These are phyloP conservation scores for Schoenoplectus triqueter DNA, from an alignment of 202 grass and related monocot genomes.

Conservation along the genomic window DNA sequence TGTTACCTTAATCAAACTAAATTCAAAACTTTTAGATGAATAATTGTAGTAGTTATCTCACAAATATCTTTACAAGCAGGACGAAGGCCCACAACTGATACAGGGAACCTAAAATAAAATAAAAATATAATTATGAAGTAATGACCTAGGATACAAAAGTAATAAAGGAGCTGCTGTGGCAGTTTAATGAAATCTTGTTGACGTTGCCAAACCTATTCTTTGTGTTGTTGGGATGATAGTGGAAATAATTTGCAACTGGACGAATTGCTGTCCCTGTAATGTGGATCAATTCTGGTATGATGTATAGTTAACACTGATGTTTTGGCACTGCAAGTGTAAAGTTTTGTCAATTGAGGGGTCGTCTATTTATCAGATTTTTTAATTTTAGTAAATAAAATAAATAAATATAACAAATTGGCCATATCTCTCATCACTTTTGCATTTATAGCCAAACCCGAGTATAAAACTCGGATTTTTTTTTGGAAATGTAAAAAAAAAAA, in stretches of 20 bases:
- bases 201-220: slow-evolving; percentile 27
- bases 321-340: neutral
- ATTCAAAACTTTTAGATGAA: no score
- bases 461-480: no score
- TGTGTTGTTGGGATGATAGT: slow-evolving; percentile 10
- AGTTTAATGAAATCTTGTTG: slow-evolving; percentile 15
- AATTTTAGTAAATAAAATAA: no score
- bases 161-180: slow-evolving; percentile 3
- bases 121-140: neutral
- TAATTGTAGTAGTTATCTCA: no score
- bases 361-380: neutral
- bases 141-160: neutral
- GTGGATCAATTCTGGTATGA: slow-evolving; percentile 16
- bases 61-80: neutral
- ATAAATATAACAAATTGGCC: no score
- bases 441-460: no score
- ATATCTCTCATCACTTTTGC: no score
- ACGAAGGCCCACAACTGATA: no score
- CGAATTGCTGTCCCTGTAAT: neutral
- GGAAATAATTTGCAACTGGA: neutral
- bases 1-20: no score
- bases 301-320: slow-evolving; percentile 23
- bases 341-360: neutral
- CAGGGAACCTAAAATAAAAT: neutral
- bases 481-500: no score